Evolutionary conservation across 495 filamentous ascomycete species (phyloP), one percentile per base, ranked within the genome.

Genomic region (Penicillium bovifimosum): DNA sequence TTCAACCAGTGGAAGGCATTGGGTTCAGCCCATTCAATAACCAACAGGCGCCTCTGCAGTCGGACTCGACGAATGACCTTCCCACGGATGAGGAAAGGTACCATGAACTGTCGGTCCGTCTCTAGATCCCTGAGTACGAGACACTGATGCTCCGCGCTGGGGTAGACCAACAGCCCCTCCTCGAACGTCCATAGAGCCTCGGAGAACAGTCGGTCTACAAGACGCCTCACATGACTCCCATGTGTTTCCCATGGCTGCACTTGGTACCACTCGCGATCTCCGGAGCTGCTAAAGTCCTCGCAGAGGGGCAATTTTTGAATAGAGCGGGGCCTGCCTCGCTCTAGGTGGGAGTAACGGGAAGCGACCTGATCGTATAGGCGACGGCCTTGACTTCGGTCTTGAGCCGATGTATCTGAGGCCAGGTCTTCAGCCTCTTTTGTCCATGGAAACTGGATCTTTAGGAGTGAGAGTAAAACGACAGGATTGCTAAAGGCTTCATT

Each of bases 11-110:
- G 79, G 53, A 77, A 85, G 2, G 79, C 69, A 16, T 74, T 68
- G 1, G 63, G 64, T 58, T 87, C 81, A 44, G 81, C 83, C 85
- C 85, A 88, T 56, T 88, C 85, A 20, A 87, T 61, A 9, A 86
- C 60, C 3, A 88, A 65, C 14, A 86, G 66, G 3, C 72, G 70
- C 29, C 77, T 70, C 28, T 79, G 74, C 24, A 88, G 63, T 1
- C 84, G 74, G 5, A 85, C 59, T 36, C 84, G 76, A 8, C 85
- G 75, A 6, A 87, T 66, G 18, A 80, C 75, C 52, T 76, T 86
- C 5, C 71, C 74, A 10, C 63, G 58, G 5, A 73, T 65, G 36
- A 79, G 71, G 44, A 87, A 84, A 1, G 83, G 80, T 5, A 86
- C 75, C 24, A 69, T 61, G 11, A 73, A 63, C 17, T 69, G 62